phyloP scores from a whole-genome alignment of 228 moss, liverwort and hornwort species.

The Sphagnum fallax region DNA sequence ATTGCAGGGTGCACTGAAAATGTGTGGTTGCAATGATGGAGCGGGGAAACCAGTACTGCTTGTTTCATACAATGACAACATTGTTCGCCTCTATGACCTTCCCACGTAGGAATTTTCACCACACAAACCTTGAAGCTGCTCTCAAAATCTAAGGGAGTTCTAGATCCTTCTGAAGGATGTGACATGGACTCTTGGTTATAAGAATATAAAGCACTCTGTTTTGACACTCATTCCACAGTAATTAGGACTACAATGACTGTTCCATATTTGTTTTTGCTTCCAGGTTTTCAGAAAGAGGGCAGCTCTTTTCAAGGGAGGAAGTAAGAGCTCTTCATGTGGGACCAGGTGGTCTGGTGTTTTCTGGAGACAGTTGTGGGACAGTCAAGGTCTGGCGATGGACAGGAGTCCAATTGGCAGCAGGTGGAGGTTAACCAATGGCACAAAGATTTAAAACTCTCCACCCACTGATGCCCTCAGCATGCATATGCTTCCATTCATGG shows the following conservation, averaged over 20 bases:
- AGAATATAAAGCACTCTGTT: neutral
- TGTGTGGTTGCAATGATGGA: conserved; percentile 78
- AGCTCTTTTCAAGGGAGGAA: conserved; percentile 76
- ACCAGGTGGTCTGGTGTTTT: conserved; percentile 50
- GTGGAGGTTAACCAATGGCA: neutral
- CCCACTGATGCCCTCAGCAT: neutral
- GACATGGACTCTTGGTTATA: neutral
- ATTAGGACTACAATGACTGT: too few species aligned
- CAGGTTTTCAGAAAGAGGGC: conserved; percentile 82
- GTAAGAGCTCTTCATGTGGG: conserved; percentile 73
- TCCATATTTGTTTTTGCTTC: too few species aligned
- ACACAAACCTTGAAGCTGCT: neutral
- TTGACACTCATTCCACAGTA: neutral
- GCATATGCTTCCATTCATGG: neutral
- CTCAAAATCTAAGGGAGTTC: neutral
- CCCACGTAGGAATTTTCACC: conserved; percentile 58
- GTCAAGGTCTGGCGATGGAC: conserved; percentile 85
- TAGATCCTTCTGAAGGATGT: too few species aligned
- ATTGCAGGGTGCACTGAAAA: conserved; percentile 73
- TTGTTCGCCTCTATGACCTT: conserved; percentile 83
- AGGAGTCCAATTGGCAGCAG: conserved; percentile 1
- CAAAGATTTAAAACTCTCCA: neutral
- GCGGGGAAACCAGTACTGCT: conserved; percentile 73
- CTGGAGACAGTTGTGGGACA: conserved; percentile 75
- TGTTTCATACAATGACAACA: conserved; percentile 92